Base-by-base conservation (phyloP, 768 basidiomycete species). In the Pholiota molesta region DNA sequence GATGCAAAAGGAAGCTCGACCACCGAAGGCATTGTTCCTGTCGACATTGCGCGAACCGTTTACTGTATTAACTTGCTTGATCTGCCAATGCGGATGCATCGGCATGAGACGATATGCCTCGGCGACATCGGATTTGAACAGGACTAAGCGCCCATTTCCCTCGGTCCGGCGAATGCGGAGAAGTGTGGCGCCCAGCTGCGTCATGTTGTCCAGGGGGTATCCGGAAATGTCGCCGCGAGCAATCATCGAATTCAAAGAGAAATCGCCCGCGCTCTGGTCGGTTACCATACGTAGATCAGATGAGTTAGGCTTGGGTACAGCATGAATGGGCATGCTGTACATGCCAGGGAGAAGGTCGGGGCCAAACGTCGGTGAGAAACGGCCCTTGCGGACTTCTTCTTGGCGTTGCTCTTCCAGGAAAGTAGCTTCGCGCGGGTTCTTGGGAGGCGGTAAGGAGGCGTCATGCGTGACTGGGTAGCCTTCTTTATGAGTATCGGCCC, bases 1-100 rank as follows among this genome's bases (percentile, higher is more conserved):
- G 0, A 77, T 66, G 0, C 53, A 55, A 0, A 66, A 67, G 0
- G 74, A 74, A 0, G 62, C 70, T 0, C 49, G 9, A 0, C 65
- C 63, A 0, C 77, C 73, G 52, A 79, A 78, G 7, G 62, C 56
- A 19, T 71, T 71, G 8, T 52, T 28, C 0, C 65, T 33, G 23
- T 79, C 74, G 0, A 79, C 65, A 57, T 72, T 62, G 0, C 39
- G 54, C 0, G 44, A 1, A 0, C 66, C 68, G 9, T 75, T 64
- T 9, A 79, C 55, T 0, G 57, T 65, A 1, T 74, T 65, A 0
- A 78, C 59, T 40, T 82, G 81, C 28, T 74, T 77, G 1, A 81
- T 60, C 35, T 83, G 79, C 80, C 80, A 84, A 0, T 67, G 39
- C 0, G 74, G 77, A 44, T 81, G 77, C 61, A 79, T 68, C 0